These are phyloP conservation scores for Crithidia sp. DNA, from an alignment of 208 protist species.

Conservation along the genomic window DNA sequence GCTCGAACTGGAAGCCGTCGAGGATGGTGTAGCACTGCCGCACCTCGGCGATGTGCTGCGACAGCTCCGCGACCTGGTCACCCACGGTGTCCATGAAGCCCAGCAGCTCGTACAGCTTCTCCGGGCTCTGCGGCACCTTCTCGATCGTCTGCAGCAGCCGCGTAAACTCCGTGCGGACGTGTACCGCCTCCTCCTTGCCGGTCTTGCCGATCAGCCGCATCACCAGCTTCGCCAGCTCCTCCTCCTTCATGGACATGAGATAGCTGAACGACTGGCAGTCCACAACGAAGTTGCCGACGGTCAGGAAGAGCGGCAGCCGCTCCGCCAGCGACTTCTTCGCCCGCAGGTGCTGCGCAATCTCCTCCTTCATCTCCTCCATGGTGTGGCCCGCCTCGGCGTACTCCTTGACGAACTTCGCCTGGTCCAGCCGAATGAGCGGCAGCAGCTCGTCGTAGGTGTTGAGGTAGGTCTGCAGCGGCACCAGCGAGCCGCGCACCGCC, in stretches of 20 bases:
- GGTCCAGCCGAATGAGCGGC: constrained; percentile 87
- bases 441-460: constrained; percentile 92
- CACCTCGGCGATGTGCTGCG: constrained; percentile 88
- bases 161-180: constrained; percentile 86
- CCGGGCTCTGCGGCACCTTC: constrained; percentile 85
- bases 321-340: constrained; percentile 90
- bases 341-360: constrained; percentile 89
- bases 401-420: constrained; percentile 82
- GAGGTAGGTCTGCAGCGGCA: constrained; percentile 89
- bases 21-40: constrained; percentile 93
- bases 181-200: constrained; percentile 69
- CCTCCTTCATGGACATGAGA: constrained; percentile 93
- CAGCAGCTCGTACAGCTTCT: constrained; percentile 92
- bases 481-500: constrained; percentile 68
- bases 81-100: constrained; percentile 88
- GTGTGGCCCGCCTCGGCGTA: constrained; percentile 87
- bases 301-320: constrained; percentile 90
- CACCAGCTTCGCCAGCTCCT: constrained; percentile 91
- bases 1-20: constrained; percentile 93
- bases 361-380: constrained; percentile 92
- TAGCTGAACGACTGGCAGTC: constrained; percentile 94
- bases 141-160: constrained; percentile 84
- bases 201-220: constrained; percentile 92
- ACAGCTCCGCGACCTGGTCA: constrained; percentile 77
- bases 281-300: constrained; percentile 95